A percentile compares a stretch with the other conserved stretches of the same genome.
These are phyloP conservation scores for Dioszegia aurantiaca DNA, from an alignment of 768 basidiomycete genomes.

Conservation along the genomic window DNA sequence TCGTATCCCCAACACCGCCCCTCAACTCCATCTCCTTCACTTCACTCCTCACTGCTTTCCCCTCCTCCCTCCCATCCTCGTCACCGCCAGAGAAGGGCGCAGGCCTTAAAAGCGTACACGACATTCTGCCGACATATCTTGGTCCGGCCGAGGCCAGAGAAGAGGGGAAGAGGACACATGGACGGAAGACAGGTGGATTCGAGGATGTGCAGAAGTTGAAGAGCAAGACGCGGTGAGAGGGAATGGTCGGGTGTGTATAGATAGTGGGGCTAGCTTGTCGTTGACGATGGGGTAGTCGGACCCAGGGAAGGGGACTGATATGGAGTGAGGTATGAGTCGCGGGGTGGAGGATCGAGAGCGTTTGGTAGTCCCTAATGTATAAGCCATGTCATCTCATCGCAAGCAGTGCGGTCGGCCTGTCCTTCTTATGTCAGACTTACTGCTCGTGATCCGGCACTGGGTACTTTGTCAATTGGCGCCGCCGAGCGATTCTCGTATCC, in stretches of 20 bases:
- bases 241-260: neutral
- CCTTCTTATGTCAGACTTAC: slow-evolving; percentile 28
- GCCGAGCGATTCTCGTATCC: slow-evolving; percentile 60
- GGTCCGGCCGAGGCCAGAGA: slow-evolving; percentile 21
- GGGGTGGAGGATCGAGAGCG: slow-evolving; percentile 25
- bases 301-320: neutral
- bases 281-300: neutral
- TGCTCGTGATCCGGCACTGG: slow-evolving; percentile 59
- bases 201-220: slow-evolving; percentile 35
- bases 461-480: slow-evolving; percentile 72
- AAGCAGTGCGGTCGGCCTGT: no score
- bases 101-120: slow-evolving; percentile 58
- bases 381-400: neutral
- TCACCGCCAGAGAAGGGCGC: slow-evolving; percentile 49
- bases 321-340: neutral
- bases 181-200: slow-evolving; percentile 28
- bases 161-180: slow-evolving; percentile 51
- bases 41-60: slow-evolving; percentile 42
- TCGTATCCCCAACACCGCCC: slow-evolving; percentile 44
- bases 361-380: slow-evolving; percentile 33
- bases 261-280: neutral
- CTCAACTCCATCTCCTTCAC: slow-evolving; percentile 44
- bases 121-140: slow-evolving; percentile 61
- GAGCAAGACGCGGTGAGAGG: slow-evolving; percentile 14
- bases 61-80: slow-evolving; percentile 38